Base-by-base conservation (phyloP, 768 basidiomycete species). In the Sporobolomyces pararoseus region DNA sequence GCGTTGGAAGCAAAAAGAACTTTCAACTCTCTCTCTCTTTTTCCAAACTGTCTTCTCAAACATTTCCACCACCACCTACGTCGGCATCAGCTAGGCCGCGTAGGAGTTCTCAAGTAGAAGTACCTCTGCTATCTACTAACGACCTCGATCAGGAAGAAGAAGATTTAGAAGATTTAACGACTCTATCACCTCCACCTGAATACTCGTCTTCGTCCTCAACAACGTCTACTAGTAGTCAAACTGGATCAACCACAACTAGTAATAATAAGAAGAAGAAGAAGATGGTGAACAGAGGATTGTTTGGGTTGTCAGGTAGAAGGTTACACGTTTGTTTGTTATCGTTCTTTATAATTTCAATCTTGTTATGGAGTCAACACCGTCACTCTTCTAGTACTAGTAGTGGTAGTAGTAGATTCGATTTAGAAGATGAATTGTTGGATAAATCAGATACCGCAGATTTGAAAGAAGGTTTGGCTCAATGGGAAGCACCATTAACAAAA, bases 301-400 rank as follows among this genome's bases (percentile, higher is more conserved):
- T 59, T 34, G 58, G 39, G 25, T 39, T 59, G 14, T 59, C 58
- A 27, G 58, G 58, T 12, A n/a, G 58, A 10, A 21, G 58, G 12
- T 27, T 59, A 13, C 58, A 59, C 58, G 58, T 59, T 17, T 27
- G 39, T 12, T 10, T 59, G 39, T 21, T 59, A 6, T 59, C 58
- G n/a, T 59, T 59, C 58, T 59, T 59, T 42, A 21, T 59, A 39
- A 27, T 59, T 17, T 10, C 58, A 46, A 44, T 23, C 12, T 46
- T 59, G 27, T 35, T 59, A 4, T 59, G 25, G 25, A 31, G 58
- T 19, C 58, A 46, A 25, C 27, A 17, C 3, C 27, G 7, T 3
- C 25, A 10, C 29, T 25, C 55, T 21, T n/a, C 19, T 21, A n/a
- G n/a, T n/a, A n/a, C n/a, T n/a, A n/a, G n/a, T n/a, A n/a, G n/a